Base-by-base conservation (phyloP, 441 rosid genomes). In the Gossypium gossypioides region DNA sequence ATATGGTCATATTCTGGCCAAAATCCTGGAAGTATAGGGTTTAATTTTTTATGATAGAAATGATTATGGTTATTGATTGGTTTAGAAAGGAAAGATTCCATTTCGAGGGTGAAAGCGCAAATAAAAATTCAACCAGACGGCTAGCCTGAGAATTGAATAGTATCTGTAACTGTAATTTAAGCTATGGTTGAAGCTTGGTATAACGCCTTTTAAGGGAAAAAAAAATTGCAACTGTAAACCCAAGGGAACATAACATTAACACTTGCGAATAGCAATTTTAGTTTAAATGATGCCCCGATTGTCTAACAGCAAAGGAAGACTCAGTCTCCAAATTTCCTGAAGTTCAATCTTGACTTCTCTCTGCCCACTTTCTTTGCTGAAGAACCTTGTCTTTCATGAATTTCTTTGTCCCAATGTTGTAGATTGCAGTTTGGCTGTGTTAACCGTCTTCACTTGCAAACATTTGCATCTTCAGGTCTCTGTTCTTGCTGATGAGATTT, bases 401-500 rank as follows among this genome's bases (percentile, higher is more conserved):
- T 66, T 44, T 66, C 7, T 24, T 0, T 66, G 22, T 50, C 50
- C 22, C 51, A 48, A 15, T n/a, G 40, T 46, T 50, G 7, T 25
- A 21, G 37, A 25, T 13, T 22, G 55, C 0, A 16, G 18, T 46
- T 27, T 2, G 59, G 22, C n/a, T 55, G 59, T 54, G 24, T 13
- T 46, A 12, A 46, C 18, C 6, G 32, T 27, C 32, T 27, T 27
- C 6, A 29, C 62, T 67, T 24, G 48, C 1, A 32, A 69, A 32
- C 57, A 74, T 13, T 75, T 71, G 71, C 63, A 60, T 24, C 72
- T 72, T 74, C 86, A 94, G 98, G 96, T 95, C 50, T 89, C 97
- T 46, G 94, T 88, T 72, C 80, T 95, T 56, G 99, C 99, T 71
- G 97, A 95, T 81, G 99, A 95, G 75, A 89, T 95, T 77, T 78